Evolutionary conservation across 495 filamentous ascomycete species (phyloP).

Genomic region (Xylaria longipes): DNA sequence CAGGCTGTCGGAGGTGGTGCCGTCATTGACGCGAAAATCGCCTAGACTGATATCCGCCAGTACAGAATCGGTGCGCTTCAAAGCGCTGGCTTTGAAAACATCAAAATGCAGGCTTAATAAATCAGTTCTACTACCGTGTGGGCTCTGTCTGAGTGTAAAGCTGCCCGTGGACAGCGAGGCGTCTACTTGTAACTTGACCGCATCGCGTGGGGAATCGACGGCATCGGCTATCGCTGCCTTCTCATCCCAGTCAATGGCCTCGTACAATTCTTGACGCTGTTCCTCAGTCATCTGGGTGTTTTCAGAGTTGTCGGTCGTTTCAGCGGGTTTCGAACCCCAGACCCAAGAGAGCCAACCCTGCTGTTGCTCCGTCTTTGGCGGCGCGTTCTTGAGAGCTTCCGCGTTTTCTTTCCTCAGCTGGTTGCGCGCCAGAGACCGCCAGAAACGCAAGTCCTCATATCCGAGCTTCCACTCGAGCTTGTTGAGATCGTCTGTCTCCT

Average conservation of each 20-base stretch:
- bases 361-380: constrained; percentile 53
- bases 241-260: constrained; percentile 97
- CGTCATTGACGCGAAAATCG: constrained; percentile 92
- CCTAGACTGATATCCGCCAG: constrained; percentile 87
- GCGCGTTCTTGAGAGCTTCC: constrained; percentile 64
- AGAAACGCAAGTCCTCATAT: constrained; percentile 97
- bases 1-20: constrained; percentile 86
- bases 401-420: constrained; percentile 94
- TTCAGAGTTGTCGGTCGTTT: constrained; percentile 59
- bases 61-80: constrained; percentile 89
- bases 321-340: constrained; percentile 77
- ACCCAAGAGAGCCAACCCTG: constrained; percentile 89
- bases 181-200: constrained; percentile 89
- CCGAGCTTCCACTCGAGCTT: constrained; percentile 84
- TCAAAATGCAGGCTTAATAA: constrained; percentile 92
- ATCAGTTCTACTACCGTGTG: constrained; percentile 78
- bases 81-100: constrained; percentile 83
- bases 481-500: constrained; percentile 74
- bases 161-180: constrained; percentile 88
- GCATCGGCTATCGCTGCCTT: constrained; percentile 86
- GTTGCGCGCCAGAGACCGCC: constrained; percentile 91
- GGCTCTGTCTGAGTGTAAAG: constrained; percentile 88
- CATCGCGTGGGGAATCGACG: constrained; percentile 87
- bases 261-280: constrained; percentile 94
- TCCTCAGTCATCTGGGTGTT: constrained; percentile 88